Conservation (phyloP, 2,329 filamentous ascomycete species). For the Fusarium heterosporum region DNA sequence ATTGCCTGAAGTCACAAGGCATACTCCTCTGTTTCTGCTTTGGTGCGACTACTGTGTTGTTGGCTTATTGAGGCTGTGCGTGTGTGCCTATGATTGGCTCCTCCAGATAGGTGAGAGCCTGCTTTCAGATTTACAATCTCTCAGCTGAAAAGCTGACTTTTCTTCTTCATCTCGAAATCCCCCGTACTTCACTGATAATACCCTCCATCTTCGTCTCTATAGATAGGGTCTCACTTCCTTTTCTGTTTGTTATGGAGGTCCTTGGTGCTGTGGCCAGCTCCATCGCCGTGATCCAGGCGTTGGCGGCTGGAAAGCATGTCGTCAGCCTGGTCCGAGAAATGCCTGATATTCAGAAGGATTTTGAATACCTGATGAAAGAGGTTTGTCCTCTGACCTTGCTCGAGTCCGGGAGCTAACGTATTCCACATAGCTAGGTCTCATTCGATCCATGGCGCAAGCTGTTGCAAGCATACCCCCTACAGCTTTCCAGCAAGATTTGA, state of each 20-base stretch:
- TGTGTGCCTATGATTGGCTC: conserved; percentile 12
- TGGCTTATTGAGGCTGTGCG: conserved; percentile 3
- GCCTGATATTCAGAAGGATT: conserved; percentile 24
- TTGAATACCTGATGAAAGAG: conserved; percentile 18
- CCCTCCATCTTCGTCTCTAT: rapidly evolving
- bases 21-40: neutral
- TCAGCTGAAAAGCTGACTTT: neutral
- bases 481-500: neutral
- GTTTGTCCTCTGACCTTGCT: neutral
- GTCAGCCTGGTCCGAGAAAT: conserved; percentile 13
- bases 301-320: conserved; percentile 17
- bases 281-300: conserved; percentile 21
- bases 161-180: neutral
- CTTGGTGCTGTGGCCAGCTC: conserved; percentile 24
- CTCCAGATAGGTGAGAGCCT: conserved; percentile 3
- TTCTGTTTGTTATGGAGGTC: conserved; percentile 13
- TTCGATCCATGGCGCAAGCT: conserved; percentile 6
- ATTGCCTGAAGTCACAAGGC: neutral
- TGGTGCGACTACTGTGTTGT: neutral
- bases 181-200: neutral
- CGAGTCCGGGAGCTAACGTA: neutral
- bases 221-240: neutral
- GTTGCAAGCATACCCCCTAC: neutral
- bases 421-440: neutral
- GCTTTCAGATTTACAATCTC: neutral